phyloP scores from a whole-genome alignment of 495 filamentous ascomycete genomes.

The Xylaria telfairii region DNA sequence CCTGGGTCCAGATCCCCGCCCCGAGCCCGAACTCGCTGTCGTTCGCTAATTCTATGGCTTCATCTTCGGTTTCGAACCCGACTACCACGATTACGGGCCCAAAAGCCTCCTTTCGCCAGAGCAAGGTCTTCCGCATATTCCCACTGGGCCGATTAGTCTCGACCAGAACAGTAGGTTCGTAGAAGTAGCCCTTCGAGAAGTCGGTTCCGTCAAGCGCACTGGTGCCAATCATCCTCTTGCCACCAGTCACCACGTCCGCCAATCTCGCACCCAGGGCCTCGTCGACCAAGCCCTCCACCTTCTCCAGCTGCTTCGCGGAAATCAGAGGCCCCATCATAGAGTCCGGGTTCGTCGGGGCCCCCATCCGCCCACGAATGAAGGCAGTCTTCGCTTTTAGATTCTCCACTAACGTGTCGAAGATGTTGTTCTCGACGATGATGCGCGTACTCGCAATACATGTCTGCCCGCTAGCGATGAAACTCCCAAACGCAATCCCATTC shows the following conservation, averaged over 20 bases:
- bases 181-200: conserved; percentile 62
- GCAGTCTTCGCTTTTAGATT: conserved; percentile 45
- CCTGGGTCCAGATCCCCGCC: conserved; percentile 64
- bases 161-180: conserved; percentile 61
- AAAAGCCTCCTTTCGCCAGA: conserved; percentile 57
- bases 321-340: conserved; percentile 54
- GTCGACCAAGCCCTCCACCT: conserved; percentile 45
- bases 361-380: conserved; percentile 53
- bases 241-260: conserved; percentile 45
- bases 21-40: conserved; percentile 58
- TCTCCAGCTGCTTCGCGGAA: conserved; percentile 46
- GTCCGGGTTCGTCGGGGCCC: conserved; percentile 53
- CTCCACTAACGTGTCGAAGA: conserved; percentile 49
- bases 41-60: conserved; percentile 55
- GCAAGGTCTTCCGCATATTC: conserved; percentile 31
- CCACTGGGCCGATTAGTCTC: conserved; percentile 26
- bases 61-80: conserved; percentile 54
- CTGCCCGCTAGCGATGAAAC: conserved; percentile 66
- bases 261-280: conserved; percentile 39
- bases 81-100: conserved; percentile 58
- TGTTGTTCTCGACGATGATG: conserved; percentile 58
- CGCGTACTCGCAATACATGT: conserved; percentile 67
- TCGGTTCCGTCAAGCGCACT: conserved; percentile 42
- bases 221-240: conserved; percentile 36
- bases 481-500: conserved; percentile 64